Conservation (phyloP, 164 flowering plant species). For the Chimonanthus praecox region DNA sequence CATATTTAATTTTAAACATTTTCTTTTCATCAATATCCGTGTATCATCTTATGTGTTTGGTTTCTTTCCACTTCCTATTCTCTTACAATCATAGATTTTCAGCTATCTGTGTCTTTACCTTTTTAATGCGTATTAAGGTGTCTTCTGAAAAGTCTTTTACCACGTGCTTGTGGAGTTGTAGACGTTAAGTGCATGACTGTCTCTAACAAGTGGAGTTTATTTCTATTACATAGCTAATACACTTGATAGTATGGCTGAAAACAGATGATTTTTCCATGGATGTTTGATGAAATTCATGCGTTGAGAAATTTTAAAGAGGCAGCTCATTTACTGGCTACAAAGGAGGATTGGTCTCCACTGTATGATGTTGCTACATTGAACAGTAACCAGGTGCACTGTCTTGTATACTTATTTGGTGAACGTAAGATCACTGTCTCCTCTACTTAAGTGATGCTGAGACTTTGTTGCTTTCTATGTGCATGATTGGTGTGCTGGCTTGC, state of each 20-base stretch:
- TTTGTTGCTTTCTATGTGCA: not conserved
- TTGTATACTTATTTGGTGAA: not conserved
- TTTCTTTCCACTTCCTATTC: too few relatives aligned
- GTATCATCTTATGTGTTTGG: too few relatives aligned
- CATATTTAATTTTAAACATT: too few relatives aligned
- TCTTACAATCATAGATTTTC: too few relatives aligned
- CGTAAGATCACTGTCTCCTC: conserved; percentile 35
- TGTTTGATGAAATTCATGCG: conserved; percentile 86
- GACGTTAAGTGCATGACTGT: too few relatives aligned
- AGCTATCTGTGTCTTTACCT: too few relatives aligned
- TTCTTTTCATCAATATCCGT: too few relatives aligned
- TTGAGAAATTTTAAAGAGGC: conserved; percentile 69
- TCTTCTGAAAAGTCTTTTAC: too few relatives aligned
- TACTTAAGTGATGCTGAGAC: not conserved
- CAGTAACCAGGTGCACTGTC: conserved; percentile 63
- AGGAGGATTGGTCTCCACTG: conserved; percentile 79
- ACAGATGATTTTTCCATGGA: conserved; percentile 98
- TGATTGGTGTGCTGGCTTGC: not conserved
- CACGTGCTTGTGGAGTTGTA: too few relatives aligned
- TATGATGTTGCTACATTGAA: conserved; percentile 51
- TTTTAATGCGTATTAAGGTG: too few relatives aligned
- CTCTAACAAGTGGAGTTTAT: not conserved
- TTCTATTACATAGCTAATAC: not conserved
- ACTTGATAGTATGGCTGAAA: not conserved
- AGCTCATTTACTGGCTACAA: conserved; percentile 69